Evolutionary conservation across 148 eudicot genomes (phyloP).

Genomic region (Vaccinium darrowii): DNA sequence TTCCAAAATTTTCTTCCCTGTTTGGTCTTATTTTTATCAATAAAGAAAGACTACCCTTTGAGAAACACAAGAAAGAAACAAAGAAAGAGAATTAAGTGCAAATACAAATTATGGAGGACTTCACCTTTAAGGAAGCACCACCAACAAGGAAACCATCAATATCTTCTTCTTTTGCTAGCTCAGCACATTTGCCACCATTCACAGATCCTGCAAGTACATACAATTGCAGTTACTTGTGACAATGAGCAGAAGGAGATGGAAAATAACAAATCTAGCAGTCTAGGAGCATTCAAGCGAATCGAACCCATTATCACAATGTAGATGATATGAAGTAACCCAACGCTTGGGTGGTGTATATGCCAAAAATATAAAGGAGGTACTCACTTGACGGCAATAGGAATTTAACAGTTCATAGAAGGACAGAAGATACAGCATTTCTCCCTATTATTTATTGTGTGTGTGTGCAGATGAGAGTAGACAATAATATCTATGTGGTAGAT

Average conservation of each 20-base stretch:
- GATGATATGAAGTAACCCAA: neutral
- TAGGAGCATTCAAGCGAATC: constrained; percentile 1
- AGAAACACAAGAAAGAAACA: neutral
- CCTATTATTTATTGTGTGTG: neutral
- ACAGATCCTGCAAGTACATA: constrained; percentile 69
- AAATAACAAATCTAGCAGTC: neutral
- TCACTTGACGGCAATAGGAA: neutral
- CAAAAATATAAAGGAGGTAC: neutral
- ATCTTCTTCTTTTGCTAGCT: constrained; percentile 93
- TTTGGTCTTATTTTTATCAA: neutral
- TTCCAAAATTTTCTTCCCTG: neutral
- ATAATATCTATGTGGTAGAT: neutral
- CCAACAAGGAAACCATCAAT: constrained; percentile 99
- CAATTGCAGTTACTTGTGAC: neutral
- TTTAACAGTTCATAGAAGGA: neutral
- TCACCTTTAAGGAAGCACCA: constrained; percentile 96
- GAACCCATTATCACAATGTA: neutral
- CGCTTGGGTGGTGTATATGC: no score
- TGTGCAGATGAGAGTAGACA: neutral
- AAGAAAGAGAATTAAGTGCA: neutral
- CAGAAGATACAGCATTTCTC: neutral
- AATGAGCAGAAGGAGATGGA: neutral
- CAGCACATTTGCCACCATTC: constrained; percentile 89
- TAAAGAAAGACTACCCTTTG: neutral
- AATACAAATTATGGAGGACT: neutral